These are phyloP conservation scores for Cyberlindnera maritima DNA, from an alignment of 805 yeast genomes.

Conservation along the genomic window DNA sequence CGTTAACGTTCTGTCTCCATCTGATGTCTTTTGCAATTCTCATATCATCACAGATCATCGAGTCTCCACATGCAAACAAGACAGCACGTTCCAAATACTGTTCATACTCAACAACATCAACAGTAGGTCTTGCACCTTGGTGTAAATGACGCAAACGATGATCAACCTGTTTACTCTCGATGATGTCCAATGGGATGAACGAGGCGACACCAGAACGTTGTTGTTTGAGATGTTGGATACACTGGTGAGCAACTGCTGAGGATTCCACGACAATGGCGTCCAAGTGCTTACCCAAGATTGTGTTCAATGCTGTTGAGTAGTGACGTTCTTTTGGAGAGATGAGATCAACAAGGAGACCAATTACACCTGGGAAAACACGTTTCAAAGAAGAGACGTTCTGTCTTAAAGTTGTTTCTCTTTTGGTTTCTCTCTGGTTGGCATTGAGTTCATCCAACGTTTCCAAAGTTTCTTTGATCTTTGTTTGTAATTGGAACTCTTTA, in stretches of 20 bases:
- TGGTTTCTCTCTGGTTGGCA: slow-evolving; percentile 74
- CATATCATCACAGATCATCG: slow-evolving; percentile 74
- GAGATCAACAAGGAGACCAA: slow-evolving; percentile 76
- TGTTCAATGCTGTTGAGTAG: slow-evolving; percentile 71
- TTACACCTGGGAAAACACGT: slow-evolving; percentile 79
- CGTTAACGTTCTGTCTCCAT: slow-evolving; percentile 58
- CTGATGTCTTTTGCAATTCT: slow-evolving; percentile 67
- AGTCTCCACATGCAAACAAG: slow-evolving; percentile 73
- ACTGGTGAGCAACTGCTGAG: slow-evolving; percentile 63
- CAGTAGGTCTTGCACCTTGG: slow-evolving; percentile 57
- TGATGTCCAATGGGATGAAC: slow-evolving; percentile 83
- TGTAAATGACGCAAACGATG: slow-evolving; percentile 52
- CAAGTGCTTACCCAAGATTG: slow-evolving; percentile 72
- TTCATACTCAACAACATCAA: slow-evolving; percentile 74
- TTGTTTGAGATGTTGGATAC: slow-evolving; percentile 77
- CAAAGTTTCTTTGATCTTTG: slow-evolving; percentile 58
- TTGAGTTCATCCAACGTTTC: slow-evolving; percentile 65
- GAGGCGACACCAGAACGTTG: slow-evolving; percentile 84
- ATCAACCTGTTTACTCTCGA: slow-evolving; percentile 54
- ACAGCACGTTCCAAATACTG: slow-evolving; percentile 70
- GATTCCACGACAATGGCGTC: slow-evolving; percentile 85
- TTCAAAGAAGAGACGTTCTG: slow-evolving; percentile 71
- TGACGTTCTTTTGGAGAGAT: slow-evolving; percentile 73
- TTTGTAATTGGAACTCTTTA: slow-evolving; percentile 60
- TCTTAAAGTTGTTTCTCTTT: slow-evolving; percentile 62